A percentile compares a stretch with the other conserved stretches of the same genome.
These are phyloP conservation scores for Euclidium syriacum DNA, from an alignment of 345 rosid genomes.

Conservation along the genomic window DNA sequence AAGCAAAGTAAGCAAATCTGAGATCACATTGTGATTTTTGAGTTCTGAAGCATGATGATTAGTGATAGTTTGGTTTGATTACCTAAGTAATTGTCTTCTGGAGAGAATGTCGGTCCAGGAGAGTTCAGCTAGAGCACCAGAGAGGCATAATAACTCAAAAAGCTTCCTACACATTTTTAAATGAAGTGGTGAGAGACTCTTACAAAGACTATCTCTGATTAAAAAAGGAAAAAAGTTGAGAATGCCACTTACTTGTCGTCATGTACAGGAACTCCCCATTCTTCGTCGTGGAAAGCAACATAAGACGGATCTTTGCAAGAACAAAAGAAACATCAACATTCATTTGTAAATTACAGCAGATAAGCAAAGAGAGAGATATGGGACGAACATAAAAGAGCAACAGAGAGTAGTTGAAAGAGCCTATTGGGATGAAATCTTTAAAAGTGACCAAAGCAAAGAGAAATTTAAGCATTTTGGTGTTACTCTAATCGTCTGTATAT, in stretches of 20 bases:
- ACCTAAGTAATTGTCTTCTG: slow-evolving; percentile 73
- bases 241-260: slow-evolving; percentile 63
- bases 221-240: not conserved
- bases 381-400: not conserved
- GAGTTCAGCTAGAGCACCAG: slow-evolving; percentile 86
- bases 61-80: not conserved
- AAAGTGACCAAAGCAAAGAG: not conserved
- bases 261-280: slow-evolving; percentile 83
- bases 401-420: not conserved
- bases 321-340: not conserved
- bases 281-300: slow-evolving; percentile 82
- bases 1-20: not conserved
- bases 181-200: slow-evolving; percentile 13
- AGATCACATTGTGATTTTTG: not conserved
- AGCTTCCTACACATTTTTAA: slow-evolving; percentile 52
- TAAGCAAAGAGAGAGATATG: not conserved
- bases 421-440: not conserved
- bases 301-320: slow-evolving; percentile 43
- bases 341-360: not conserved
- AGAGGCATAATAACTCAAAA: slow-evolving; percentile 74
- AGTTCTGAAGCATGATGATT: no score
- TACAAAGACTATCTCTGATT: not conserved
- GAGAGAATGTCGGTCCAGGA: slow-evolving; percentile 76
- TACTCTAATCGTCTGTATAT: no score
- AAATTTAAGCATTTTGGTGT: not conserved